phyloP scores from a whole-genome alignment of 2,329 filamentous ascomycete genomes.

The Lachnellula cervina region DNA sequence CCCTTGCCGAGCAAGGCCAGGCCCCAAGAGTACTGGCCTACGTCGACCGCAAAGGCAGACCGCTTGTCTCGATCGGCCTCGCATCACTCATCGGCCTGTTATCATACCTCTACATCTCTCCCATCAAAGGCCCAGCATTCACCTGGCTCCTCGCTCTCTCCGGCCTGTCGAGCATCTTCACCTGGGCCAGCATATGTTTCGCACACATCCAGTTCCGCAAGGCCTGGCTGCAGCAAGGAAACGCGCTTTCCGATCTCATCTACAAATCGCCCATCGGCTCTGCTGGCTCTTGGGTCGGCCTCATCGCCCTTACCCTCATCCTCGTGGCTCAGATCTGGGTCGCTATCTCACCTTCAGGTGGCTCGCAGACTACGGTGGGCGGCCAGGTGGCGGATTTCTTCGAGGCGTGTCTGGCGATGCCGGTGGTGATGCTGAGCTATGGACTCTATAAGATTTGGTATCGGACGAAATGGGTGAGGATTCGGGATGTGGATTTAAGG shows the following conservation, averaged over 20 bases:
- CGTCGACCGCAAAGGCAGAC: slow-evolving; percentile 77
- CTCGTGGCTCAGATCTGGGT: slow-evolving; percentile 63
- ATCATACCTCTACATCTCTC: slow-evolving; percentile 67
- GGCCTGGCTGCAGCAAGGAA: slow-evolving; percentile 64
- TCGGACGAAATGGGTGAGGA: slow-evolving; percentile 60
- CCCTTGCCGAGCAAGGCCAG: slow-evolving; percentile 82
- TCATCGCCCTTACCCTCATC: slow-evolving; percentile 46
- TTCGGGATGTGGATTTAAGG: slow-evolving; percentile 75
- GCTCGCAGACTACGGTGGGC: slow-evolving; percentile 36
- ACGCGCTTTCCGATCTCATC: slow-evolving; percentile 56
- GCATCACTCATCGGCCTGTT: slow-evolving; percentile 66
- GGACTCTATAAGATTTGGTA: slow-evolving; percentile 73
- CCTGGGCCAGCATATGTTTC: slow-evolving; percentile 78
- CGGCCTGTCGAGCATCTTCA: slow-evolving; percentile 69
- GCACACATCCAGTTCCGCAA: slow-evolving; percentile 85
- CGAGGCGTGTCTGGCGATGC: slow-evolving; percentile 63
- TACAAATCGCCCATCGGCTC: slow-evolving; percentile 58
- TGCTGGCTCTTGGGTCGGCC: slow-evolving; percentile 56
- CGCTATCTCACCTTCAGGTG: slow-evolving; percentile 67
- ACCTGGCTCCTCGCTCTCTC: slow-evolving; percentile 76
- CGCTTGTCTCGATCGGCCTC: slow-evolving; percentile 64
- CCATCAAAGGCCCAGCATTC: slow-evolving; percentile 54
- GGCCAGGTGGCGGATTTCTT: slow-evolving; percentile 65
- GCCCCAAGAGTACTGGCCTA: slow-evolving; percentile 74
- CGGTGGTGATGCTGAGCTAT: slow-evolving; percentile 65